phyloP scores from a whole-genome alignment of 441 rosid genomes.

The Bruguiera hainesii region DNA sequence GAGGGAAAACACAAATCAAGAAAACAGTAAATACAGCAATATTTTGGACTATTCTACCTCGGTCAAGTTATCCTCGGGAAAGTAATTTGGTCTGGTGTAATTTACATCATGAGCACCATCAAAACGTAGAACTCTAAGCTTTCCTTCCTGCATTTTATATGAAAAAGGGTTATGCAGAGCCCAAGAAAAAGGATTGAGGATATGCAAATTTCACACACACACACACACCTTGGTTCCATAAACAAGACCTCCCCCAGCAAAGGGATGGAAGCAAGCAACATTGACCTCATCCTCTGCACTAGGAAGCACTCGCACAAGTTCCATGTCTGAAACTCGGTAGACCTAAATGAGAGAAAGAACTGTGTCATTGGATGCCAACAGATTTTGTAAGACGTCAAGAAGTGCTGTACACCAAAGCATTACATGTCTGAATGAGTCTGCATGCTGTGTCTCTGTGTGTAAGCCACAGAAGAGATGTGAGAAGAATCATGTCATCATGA shows the following conservation, averaged over 20 bases:
- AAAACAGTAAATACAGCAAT: neutral
- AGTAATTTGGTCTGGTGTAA: constrained; percentile 41
- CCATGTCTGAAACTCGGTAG: constrained; percentile 96
- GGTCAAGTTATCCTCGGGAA: constrained; percentile 53
- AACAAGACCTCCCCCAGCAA: constrained; percentile 86
- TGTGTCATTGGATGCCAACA: neutral
- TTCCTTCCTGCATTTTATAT: constrained; percentile 72
- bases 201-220: neutral
- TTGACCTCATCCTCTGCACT: constrained; percentile 94
- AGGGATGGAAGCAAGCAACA: constrained; percentile 89
- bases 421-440: neutral
- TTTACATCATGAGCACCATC: constrained; percentile 53
- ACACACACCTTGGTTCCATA: constrained; percentile 84
- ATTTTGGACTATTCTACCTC: constrained; percentile 52
- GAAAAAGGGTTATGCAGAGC: constrained; percentile 7
- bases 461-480: neutral
- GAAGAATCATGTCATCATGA: neutral
- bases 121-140: constrained; percentile 69
- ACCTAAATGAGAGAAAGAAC: constrained; percentile 40
- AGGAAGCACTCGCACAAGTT: constrained; percentile 87
- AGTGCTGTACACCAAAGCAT: neutral
- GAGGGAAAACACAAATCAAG: neutral
- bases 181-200: constrained; percentile 10
- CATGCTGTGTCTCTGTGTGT: neutral
- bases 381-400: neutral